phyloP scores from a whole-genome alignment of 164 flowering plant species.

The Kalanchoe fedtschenkoi region DNA sequence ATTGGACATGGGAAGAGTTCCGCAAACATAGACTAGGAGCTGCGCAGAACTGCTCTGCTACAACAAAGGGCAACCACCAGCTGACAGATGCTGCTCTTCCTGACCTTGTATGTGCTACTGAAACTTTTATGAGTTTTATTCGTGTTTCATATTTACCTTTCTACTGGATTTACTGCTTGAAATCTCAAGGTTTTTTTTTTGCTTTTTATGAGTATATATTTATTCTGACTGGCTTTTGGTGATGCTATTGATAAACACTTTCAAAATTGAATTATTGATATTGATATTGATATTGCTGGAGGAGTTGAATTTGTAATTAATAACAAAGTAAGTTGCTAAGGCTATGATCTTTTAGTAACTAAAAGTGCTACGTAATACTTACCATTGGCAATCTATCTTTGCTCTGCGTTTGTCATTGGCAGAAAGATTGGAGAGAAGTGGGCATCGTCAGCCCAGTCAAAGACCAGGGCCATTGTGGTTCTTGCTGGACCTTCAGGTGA shows the following conservation, averaged over 20 bases:
- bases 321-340: too few relatives aligned
- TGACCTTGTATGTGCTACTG: constrained; percentile 29
- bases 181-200: neutral
- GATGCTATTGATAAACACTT: neutral
- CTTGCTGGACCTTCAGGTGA: constrained; percentile 99
- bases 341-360: neutral
- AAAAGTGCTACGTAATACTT: neutral
- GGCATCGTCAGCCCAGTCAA: constrained; percentile 93
- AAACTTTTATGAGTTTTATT: neutral
- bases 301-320: neutral
- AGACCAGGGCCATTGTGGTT: constrained; percentile 88
- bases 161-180: neutral
- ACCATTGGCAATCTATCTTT: neutral
- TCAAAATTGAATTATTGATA: too few relatives aligned
- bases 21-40: constrained; percentile 64
- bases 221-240: neutral
- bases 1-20: constrained; percentile 94
- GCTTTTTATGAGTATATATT: neutral
- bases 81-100: constrained; percentile 60
- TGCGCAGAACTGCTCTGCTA: constrained; percentile 96
- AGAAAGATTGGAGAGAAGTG: constrained; percentile 90
- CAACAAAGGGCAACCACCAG: constrained; percentile 70
- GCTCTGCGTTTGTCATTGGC: constrained; percentile 1
- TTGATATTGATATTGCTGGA: neutral
- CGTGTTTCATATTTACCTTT: neutral